Percentiles rank a stretch among this genome's conserved stretches.
phyloP scores from a whole-genome alignment of 2,329 filamentous ascomycete species.

The Scedosporium dehoogii region DNA sequence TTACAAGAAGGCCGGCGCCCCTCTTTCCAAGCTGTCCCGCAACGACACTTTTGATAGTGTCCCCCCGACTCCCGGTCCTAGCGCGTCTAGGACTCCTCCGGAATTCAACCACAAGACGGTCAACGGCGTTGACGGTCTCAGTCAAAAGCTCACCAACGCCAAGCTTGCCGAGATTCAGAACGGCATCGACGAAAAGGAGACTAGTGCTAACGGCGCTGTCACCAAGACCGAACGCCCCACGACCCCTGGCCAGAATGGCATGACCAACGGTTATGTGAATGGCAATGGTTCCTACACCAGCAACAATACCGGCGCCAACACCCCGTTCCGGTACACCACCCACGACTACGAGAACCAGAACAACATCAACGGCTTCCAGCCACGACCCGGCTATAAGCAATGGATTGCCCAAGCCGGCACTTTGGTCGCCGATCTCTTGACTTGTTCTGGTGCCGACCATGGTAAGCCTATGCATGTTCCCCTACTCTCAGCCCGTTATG shows the following conservation, averaged over 20 bases:
- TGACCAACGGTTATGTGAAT: conserved; percentile 12
- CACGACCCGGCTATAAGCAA: conserved; percentile 91
- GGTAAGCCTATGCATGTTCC: conserved; percentile 12
- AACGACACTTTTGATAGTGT: conserved; percentile 88
- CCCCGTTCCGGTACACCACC: conserved; percentile 42
- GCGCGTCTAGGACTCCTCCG: conserved; percentile 55
- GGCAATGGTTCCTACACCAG: conserved; percentile 22
- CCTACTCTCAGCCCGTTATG: too few species aligned
- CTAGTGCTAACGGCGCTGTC: conserved; percentile 27
- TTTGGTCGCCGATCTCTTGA: conserved; percentile 85
- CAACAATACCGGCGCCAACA: conserved; percentile 25
- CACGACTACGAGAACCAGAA: conserved; percentile 55
- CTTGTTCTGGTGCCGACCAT: conserved; percentile 91
- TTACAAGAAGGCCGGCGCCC: conserved; percentile 91
- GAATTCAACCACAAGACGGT: conserved; percentile 24
- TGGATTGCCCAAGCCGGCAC: conserved; percentile 98
- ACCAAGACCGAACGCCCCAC: conserved; percentile 8
- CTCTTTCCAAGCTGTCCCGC: conserved; percentile 54
- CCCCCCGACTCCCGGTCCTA: conserved; percentile 72
- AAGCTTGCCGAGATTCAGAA: conserved; percentile 48
- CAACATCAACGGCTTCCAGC: conserved; percentile 51
- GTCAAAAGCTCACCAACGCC: conserved; percentile 63
- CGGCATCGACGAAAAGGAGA: conserved; percentile 24
- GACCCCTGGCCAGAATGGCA: background rate
- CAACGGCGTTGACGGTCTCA: conserved; percentile 59